phyloP scores from a whole-genome alignment of 768 basidiomycete species.

The Leucogyrophana mollusca region DNA sequence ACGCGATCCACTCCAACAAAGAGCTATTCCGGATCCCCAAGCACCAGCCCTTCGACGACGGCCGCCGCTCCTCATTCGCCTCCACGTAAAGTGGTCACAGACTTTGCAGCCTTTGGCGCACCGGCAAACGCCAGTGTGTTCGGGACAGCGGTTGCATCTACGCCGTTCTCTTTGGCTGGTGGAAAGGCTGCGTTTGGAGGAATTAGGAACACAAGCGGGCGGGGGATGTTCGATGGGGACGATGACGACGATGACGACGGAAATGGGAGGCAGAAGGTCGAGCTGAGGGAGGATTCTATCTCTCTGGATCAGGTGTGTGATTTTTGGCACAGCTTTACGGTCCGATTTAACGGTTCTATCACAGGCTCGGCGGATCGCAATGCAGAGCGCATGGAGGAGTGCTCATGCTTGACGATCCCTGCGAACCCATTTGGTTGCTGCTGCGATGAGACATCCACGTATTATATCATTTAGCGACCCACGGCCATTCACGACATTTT shows the following conservation, averaged over 20 bases:
- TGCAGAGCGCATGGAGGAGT: slow-evolving; percentile 89
- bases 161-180: slow-evolving; percentile 76
- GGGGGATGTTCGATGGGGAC: slow-evolving; percentile 45
- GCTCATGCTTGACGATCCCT: slow-evolving; percentile 44
- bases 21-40: slow-evolving; percentile 24
- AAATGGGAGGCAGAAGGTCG: slow-evolving; percentile 67
- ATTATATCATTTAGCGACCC: too few species aligned
- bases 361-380: slow-evolving; percentile 79
- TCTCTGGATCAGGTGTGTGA: slow-evolving; percentile 93
- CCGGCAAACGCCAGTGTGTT: slow-evolving; percentile 76
- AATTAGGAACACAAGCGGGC: slow-evolving; percentile 48
- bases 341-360: background rate
- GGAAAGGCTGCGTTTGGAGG: slow-evolving; percentile 85
- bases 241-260: slow-evolving; percentile 77
- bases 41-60: slow-evolving; percentile 25
- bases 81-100: slow-evolving; percentile 82
- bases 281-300: slow-evolving; percentile 81
- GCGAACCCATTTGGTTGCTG: too few species aligned
- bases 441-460: too few species aligned
- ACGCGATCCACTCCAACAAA: slow-evolving; percentile 43
- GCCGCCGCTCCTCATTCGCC: slow-evolving; percentile 51
- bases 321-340: too few species aligned
- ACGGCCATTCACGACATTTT: too few species aligned
- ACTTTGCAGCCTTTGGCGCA: slow-evolving; percentile 85
- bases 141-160: slow-evolving; percentile 77